Percentiles rank a stretch among this genome's conserved stretches.
These are phyloP conservation scores for Gastrolobium bilobum DNA, from an alignment of 306 rosid species.

Conservation along the genomic window DNA sequence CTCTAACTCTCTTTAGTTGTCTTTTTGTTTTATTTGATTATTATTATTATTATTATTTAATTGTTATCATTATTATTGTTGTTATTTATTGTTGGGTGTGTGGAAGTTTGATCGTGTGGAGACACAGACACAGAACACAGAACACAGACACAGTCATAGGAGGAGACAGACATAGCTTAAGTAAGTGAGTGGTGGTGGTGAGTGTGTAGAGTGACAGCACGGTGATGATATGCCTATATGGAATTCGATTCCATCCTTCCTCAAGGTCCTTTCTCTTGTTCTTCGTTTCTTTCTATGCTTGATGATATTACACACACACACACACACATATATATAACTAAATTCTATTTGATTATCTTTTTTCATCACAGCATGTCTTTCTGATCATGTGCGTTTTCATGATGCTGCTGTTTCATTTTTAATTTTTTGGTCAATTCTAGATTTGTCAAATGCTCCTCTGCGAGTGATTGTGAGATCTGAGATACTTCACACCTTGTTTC, in stretches of 20 bases:
- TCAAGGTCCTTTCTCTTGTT: slow-evolving; percentile 53
- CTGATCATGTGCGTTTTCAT: slow-evolving; percentile 24
- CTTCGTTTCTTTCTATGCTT: not conserved
- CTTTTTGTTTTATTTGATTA: not conserved
- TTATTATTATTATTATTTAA: not conserved
- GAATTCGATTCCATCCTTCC: slow-evolving; percentile 81
- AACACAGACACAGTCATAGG: too few species aligned
- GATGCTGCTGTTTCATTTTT: not conserved
- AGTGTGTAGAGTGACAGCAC: slow-evolving; percentile 33
- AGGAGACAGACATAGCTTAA: not conserved
- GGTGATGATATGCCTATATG: slow-evolving; percentile 59
- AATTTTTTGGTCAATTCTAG: not conserved
- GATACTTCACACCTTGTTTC: slow-evolving; percentile 17
- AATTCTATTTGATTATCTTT: not conserved
- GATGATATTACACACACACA: too few species aligned
- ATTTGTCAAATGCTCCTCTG: not conserved
- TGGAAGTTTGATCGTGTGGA: slow-evolving; percentile 42
- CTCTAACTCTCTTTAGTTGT: not conserved
- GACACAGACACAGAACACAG: not conserved
- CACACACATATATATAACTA: too few species aligned
- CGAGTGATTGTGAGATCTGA: slow-evolving; percentile 43
- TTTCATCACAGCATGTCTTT: not conserved
- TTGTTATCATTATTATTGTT: not conserved
- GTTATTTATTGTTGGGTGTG: slow-evolving; percentile 28
- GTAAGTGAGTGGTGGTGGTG: slow-evolving; percentile 40